A percentile compares a stretch with the other conserved stretches of the same genome.
Conservation (phyloP, 345 rosid species). For the Aethionema arabicum region DNA sequence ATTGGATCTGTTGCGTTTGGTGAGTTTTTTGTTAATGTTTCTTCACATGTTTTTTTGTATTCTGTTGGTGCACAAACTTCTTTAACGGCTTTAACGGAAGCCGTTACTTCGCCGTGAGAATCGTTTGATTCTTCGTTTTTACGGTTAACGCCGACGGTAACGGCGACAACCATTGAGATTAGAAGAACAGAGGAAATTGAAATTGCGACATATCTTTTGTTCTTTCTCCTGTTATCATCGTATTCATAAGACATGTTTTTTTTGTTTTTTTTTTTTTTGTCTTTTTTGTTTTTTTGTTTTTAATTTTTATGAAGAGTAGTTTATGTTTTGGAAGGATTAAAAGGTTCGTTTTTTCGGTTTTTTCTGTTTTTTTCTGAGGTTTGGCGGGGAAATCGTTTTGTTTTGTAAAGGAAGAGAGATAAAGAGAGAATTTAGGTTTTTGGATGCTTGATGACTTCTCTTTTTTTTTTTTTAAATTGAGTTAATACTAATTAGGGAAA, state of each 20-base stretch:
- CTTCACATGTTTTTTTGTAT: conserved; percentile 49
- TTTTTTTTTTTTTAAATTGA: not conserved
- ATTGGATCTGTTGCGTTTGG: conserved; percentile 55
- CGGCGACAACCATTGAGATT: conserved; percentile 54
- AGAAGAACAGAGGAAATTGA: conserved; percentile 50
- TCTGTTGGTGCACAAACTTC: conserved; percentile 65
- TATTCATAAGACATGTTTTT: conserved; percentile 25
- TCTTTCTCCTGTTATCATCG: conserved; percentile 32
- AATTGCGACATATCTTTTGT: conserved; percentile 44
- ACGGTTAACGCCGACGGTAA: conserved; percentile 40
- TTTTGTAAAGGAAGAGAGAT: not conserved
- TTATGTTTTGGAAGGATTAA: conserved; percentile 25
- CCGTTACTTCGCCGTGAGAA: conserved; percentile 16
- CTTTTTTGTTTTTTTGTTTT: not conserved
- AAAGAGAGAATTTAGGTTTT: conserved; percentile 15
- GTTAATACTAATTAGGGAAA: conserved; percentile 22
- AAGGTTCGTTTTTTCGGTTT: conserved; percentile 17
- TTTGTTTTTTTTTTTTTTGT: not conserved
- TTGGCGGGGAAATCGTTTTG: conserved; percentile 28
- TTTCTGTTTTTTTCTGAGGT: conserved; percentile 29
- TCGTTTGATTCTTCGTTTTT: not conserved
- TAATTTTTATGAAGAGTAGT: conserved; percentile 7
- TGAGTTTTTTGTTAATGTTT: conserved; percentile 40
- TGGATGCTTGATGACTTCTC: conserved; percentile 9
- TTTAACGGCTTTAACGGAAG: conserved; percentile 59